These are phyloP conservation scores for Gnetum montanum DNA, from an alignment of 75 land plant genomes.

Conservation along the genomic window DNA sequence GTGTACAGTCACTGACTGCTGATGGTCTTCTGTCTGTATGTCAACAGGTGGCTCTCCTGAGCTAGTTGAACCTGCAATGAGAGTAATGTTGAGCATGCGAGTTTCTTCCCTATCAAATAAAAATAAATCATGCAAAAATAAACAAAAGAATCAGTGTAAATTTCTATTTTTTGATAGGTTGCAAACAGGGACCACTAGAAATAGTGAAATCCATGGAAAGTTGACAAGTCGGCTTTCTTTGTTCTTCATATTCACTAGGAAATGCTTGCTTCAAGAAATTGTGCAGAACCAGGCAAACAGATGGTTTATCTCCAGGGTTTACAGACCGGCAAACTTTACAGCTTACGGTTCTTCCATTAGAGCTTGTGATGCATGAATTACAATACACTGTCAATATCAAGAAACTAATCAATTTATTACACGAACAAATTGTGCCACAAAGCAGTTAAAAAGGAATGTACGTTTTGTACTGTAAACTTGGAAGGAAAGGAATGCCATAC, in stretches of 20 bases:
- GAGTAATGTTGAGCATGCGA: too few species aligned
- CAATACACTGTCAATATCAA: constrained; percentile 38
- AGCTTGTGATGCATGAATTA: constrained; percentile 25
- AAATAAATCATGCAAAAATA: too few species aligned
- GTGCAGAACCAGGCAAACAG: constrained; percentile 59
- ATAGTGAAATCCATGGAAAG: too few species aligned
- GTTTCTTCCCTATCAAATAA: too few species aligned
- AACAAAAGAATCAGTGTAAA: too few species aligned
- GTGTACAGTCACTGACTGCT: constrained; percentile 21
- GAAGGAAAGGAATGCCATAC: constrained; percentile 12
- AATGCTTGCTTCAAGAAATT: constrained; percentile 47
- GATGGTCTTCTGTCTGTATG: not conserved
- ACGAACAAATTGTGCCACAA: not conserved
- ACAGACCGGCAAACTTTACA: constrained; percentile 39
- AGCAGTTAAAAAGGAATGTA: not conserved
- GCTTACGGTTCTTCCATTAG: constrained; percentile 4
- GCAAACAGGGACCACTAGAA: too few species aligned
- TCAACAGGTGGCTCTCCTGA: not conserved
- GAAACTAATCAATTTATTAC: not conserved
- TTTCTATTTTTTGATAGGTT: not conserved
- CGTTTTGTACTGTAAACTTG: not conserved
- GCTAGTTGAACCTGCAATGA: not conserved
- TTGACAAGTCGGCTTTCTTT: constrained; percentile 15
- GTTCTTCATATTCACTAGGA: constrained; percentile 31
- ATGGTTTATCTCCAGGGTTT: constrained; percentile 52